phyloP scores from a whole-genome alignment of 495 filamentous ascomycete species.

The Hypoxylon lenormandii region DNA sequence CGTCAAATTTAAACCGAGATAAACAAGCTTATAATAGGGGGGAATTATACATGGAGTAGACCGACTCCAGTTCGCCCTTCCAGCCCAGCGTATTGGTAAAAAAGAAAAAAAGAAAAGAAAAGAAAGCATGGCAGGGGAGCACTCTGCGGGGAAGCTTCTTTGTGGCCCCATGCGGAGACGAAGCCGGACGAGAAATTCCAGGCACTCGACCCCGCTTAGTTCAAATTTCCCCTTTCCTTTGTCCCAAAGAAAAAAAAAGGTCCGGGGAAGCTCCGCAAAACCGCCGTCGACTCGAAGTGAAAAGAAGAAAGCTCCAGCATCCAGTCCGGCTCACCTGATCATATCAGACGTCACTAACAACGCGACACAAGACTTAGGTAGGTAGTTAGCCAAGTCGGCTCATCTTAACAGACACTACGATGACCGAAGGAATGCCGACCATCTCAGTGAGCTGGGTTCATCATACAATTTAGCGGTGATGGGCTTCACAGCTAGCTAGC shows the following conservation, averaged over 20 bases:
- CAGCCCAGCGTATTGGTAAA: no score
- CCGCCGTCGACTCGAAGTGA: conserved; percentile 19
- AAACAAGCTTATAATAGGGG: conserved; percentile 19
- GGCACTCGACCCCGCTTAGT: no score
- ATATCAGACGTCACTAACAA: background rate
- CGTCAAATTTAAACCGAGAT: conserved; percentile 15
- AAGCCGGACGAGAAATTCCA: no score
- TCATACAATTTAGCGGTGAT: background rate
- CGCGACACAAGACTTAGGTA: background rate
- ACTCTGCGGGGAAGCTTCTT: no score
- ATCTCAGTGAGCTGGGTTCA: background rate
- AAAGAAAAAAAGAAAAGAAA: conserved; percentile 2
- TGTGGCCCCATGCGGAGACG: background rate
- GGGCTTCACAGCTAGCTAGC: background rate
- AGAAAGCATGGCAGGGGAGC: background rate
- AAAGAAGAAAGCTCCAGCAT: conserved; percentile 3
- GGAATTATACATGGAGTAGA: conserved; percentile 2
- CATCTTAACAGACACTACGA: conserved; percentile 17
- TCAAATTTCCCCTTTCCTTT: background rate
- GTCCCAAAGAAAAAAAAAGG: conserved; percentile 25
- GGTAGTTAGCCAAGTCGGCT: background rate
- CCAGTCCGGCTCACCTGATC: background rate
- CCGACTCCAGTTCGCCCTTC: background rate
- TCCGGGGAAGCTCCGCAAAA: conserved; percentile 48
- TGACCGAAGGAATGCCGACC: conserved; percentile 32